Base-by-base conservation (phyloP, 2,329 filamentous ascomycete genomes). In the Xylaria sp. region DNA sequence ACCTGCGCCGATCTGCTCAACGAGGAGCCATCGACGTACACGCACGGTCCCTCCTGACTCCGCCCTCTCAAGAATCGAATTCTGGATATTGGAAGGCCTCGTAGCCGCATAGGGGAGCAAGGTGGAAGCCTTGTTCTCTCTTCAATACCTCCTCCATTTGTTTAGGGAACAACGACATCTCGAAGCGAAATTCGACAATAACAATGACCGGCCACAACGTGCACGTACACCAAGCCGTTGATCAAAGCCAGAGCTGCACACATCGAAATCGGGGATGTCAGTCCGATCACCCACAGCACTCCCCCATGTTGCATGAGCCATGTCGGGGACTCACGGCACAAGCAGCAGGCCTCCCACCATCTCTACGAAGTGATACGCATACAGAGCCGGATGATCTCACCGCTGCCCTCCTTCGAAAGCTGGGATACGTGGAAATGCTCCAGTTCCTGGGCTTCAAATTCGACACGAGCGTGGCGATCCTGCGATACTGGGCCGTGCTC, bases 401-500 rank as follows among this genome's bases (percentile, higher is more conserved):
- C 24, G 9, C 39, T 7, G 11, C n/a, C n/a, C 30, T 68, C 21
- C 14, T 50, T 32, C 51, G 21, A n/a, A 47, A 63, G 19, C 54
- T 32, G n/a, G 19, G n/a, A 12, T 56, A 50, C 21, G 3, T 65
- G 14, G 12, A 27, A 17, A 42, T 39, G 2, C 61, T 70, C 3
- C 14, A 47, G 12, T 32, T 27, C 48, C n/a, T 70, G 17, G 65
- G 68, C 24, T 70, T 70, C 50, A 50, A 24, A 1, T 6, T 54
- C 27, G 19, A 61, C 17, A 34, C 61, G 8, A 50, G 58, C 54
- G 2, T n/a, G 3, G 36, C 62, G 45, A 70, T 70, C 48, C 17
- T 70, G 11, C 48, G 42, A 11, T 63, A 65, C 47, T 70, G 68
- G 68, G 50, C 61, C 9, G 36, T 47, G 3, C 34, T 70, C 3